These are phyloP conservation scores for Angomonas deanei DNA, from an alignment of 208 protist genomes.

Conservation along the genomic window DNA sequence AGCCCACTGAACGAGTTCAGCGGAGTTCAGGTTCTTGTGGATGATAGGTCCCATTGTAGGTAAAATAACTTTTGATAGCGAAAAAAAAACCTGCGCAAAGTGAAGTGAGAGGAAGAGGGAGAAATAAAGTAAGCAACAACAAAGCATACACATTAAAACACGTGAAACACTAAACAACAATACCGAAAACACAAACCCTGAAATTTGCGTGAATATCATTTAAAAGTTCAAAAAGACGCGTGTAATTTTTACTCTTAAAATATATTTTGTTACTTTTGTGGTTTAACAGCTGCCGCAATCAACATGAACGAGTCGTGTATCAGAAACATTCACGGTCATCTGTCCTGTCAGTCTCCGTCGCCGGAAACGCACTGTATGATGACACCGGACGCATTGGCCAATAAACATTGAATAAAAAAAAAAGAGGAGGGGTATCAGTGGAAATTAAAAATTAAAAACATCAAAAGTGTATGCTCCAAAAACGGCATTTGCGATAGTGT, in stretches of 20 bases:
- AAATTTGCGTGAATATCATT: not conserved
- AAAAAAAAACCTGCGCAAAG: not conserved
- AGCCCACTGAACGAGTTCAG: constrained; percentile 50
- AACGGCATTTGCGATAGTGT: too few relatives aligned
- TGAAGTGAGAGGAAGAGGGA: not conserved
- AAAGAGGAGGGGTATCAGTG: not conserved
- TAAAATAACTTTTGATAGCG: not conserved
- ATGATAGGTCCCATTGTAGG: constrained; percentile 16
- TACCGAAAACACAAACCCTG: not conserved
- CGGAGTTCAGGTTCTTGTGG: constrained; percentile 42
- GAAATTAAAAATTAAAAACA: constrained; percentile 2
- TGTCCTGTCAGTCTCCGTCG: too few relatives aligned
- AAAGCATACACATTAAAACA: not conserved
- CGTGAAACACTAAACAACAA: not conserved
- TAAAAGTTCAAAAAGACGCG: too few relatives aligned
- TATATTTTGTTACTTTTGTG: too few relatives aligned
- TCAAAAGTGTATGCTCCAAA: not conserved
- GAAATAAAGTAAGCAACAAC: not conserved
- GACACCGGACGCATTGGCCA: too few relatives aligned
- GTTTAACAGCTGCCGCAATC: too few relatives aligned
- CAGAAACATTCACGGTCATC: too few relatives aligned
- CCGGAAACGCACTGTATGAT: too few relatives aligned
- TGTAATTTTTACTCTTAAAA: too few relatives aligned
- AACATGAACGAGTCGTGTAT: too few relatives aligned
- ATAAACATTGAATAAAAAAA: too few relatives aligned